phyloP scores from a whole-genome alignment of 768 basidiomycete species.

The Panellus pusillus region DNA sequence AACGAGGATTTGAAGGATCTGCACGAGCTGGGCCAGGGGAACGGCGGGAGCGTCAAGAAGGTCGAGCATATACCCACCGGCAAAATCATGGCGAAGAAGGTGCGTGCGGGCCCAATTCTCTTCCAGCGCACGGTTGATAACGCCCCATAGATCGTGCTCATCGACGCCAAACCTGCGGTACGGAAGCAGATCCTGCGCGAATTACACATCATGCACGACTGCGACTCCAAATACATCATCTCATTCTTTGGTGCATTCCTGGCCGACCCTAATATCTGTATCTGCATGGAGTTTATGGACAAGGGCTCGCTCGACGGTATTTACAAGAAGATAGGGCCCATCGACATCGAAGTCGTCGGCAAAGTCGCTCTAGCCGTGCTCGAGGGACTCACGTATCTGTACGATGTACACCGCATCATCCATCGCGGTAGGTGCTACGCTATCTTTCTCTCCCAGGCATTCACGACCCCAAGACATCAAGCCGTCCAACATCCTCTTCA shows the following conservation, averaged over 20 bases:
- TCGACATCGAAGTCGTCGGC: slow-evolving; percentile 90
- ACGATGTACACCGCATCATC: slow-evolving; percentile 96
- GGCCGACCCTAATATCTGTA: slow-evolving; percentile 97
- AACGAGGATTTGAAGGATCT: slow-evolving; percentile 91
- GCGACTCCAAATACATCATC: slow-evolving; percentile 90
- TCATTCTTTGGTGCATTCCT: slow-evolving; percentile 97
- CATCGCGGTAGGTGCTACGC: slow-evolving; percentile 79
- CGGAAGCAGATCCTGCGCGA: slow-evolving; percentile 97
- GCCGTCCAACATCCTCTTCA: slow-evolving; percentile 95
- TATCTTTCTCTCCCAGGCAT: not conserved
- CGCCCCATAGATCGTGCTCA: slow-evolving; percentile 77
- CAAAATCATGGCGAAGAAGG: slow-evolving; percentile 98
- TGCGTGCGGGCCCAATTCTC: slow-evolving; percentile 33
- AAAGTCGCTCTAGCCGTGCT: slow-evolving; percentile 94
- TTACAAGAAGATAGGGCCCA: slow-evolving; percentile 93
- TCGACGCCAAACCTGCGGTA: slow-evolving; percentile 94
- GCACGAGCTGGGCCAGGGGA: slow-evolving; percentile 91
- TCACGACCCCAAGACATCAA: slow-evolving; percentile 77
- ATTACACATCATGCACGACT: slow-evolving; percentile 99
- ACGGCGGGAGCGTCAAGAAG: slow-evolving; percentile 96
- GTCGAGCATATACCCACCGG: slow-evolving; percentile 91
- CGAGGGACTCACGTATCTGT: slow-evolving; percentile 93
- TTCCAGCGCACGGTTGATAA: slow-evolving; percentile 3
- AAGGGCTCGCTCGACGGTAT: slow-evolving; percentile 93
- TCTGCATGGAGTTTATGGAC: slow-evolving; percentile 98